Base-by-base conservation (phyloP, 345 rosid species). In the Eucalyptus coolabah region DNA sequence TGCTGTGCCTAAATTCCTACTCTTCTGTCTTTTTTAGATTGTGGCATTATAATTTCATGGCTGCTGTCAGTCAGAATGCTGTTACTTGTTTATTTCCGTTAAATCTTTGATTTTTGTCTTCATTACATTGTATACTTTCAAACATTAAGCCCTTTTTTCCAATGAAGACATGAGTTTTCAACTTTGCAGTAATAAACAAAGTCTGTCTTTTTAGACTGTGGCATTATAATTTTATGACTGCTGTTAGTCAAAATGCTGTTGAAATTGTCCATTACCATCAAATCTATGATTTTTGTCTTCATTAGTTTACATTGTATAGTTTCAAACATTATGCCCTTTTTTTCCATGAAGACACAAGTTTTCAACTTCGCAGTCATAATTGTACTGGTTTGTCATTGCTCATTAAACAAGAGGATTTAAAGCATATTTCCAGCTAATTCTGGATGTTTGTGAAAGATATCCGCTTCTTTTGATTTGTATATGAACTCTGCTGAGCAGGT, bases 401-500 rank as follows among this genome's bases (percentile, higher is more conserved):
- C n/a, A 47, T 47, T 47, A n/a, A 37, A 65, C 11, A 51, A 8
- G 37, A n/a, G 77, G 34, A 65, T n/a, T 65, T 8, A 65, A 65
- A 65, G 77, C 77, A 65, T 37, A 40, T 77, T 77, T 77, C 47
- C 30, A 11, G 40, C 87, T 49, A 47, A 51, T 34, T 60, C 15
- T 86, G 37, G 37, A 63, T 86, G 59, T 49, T 86, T 4, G 7
- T 49, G 45, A 86, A 86, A 49, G 59, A 28, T 47, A 86, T 77
- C 4, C 17, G 1, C 85, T 77, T 72, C 28, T 77, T 40, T 77
- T 77, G 28, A 40, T 40, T 77, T 77, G 83, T 37, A 37, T 37
- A 77, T 77, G 47, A 10, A 63, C 90, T 86, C 80, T 28, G 90
- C 90, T 90, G 87, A 90, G 86, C 94, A 97, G 99, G 99, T 98